Evolutionary conservation across 148 eudicot species (phyloP).

Genomic region (Silene conica): DNA sequence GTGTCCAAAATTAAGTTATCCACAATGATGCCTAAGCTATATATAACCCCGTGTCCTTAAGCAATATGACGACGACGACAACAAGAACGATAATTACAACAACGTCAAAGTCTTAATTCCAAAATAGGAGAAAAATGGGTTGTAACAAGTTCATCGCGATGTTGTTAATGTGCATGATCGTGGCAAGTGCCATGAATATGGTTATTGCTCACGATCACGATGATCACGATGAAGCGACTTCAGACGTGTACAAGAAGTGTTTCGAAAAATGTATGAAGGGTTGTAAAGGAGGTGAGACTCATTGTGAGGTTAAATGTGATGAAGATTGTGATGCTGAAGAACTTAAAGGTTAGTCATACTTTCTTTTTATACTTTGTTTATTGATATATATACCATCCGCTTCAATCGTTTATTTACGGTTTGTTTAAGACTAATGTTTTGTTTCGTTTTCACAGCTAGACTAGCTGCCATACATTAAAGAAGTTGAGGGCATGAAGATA

Average conservation of each 20-base stretch:
- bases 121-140: constrained; percentile 15
- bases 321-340: constrained; percentile 20
- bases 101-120: not conserved
- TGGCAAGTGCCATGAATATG: constrained; percentile 17
- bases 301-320: constrained; percentile 26
- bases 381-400: too few relatives aligned
- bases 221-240: not conserved
- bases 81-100: not conserved
- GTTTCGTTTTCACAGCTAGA: not conserved
- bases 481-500: too few relatives aligned
- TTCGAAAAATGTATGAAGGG: constrained; percentile 4
- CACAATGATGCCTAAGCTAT: too few relatives aligned
- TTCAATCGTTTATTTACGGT: too few relatives aligned
- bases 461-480: constrained; percentile 1
- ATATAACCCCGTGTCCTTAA: not conserved
- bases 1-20: not conserved
- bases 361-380: too few relatives aligned
- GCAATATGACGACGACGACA: not conserved
- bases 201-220: constrained; percentile 11
- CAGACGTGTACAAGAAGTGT: constrained; percentile 23
- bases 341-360: constrained; percentile 2
- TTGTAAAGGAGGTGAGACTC: constrained; percentile 20
- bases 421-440: not conserved
- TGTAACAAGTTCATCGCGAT: constrained; percentile 24
- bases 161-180: constrained; percentile 23